Base-by-base conservation (phyloP, 345 rosid species). In the Citrus medica region DNA sequence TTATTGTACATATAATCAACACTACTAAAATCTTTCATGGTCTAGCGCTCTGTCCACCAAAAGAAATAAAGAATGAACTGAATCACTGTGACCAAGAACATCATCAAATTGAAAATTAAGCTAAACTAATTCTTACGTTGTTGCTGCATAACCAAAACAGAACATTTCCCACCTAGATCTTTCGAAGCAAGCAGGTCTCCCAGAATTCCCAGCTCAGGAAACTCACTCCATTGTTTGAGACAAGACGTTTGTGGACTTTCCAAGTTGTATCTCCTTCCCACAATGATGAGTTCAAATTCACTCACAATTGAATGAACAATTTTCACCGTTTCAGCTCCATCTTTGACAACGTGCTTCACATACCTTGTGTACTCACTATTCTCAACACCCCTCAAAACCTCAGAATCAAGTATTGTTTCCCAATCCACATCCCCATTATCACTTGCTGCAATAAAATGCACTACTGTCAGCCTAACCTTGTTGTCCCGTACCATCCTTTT, bases 171-270 rank as follows among this genome's bases (percentile, higher is more conserved):
- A 17, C 32, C 67, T 9, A 79, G 17, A 65, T 82, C 85, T 56
- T 24, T 28, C 0, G 82, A 70, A 2, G 82, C 79, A 30, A 82
- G 79, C 21, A 79, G 9, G 67, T 82, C 85, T 19, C 85, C 85
- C 0, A 82, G 1, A 2, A 77, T n/a, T 19, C 85, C 85, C 53
- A 82, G 77, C 46, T 79, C 82, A 2, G 82, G 82, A 24, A 75
- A 79, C 13, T 82, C 82, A 27, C 24, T 65, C 85, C 85, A 76
- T 32, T 75, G 65, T 14, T 80, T 32, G 1, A 82, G 80, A 13
- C 80, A 79, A 13, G 61, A 33, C 4, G 76, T 56, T 3, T 67
- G 82, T 63, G 48, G 69, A 33, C 37, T 30, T 30, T 64, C 79
- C 3, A 30, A 2, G 4, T 65, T 42, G 33, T 64, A 65, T 27